Conservation (phyloP, 2,329 filamentous ascomycete species). For the Botrytis paeoniae region DNA sequence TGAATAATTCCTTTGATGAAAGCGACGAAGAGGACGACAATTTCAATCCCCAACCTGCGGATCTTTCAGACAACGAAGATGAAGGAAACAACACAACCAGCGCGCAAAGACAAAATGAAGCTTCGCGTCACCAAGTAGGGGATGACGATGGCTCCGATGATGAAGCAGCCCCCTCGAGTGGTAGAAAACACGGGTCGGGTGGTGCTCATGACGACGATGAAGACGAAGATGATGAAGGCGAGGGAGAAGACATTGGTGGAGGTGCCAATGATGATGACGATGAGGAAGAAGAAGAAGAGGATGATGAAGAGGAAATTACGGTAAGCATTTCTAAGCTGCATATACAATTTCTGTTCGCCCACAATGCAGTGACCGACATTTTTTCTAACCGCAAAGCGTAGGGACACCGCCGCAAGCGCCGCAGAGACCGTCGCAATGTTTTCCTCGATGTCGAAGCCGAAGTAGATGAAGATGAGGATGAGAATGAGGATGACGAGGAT, state of each 20-base stretch:
- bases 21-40: constrained; percentile 79
- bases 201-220: constrained; percentile 33
- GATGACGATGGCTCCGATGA: constrained; percentile 48
- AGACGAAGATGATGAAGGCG: constrained; percentile 46
- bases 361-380: constrained; percentile 29
- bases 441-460: constrained; percentile 99
- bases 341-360: background rate
- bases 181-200: constrained; percentile 9
- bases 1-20: constrained; percentile 44
- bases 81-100: constrained; percentile 34
- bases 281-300: constrained; percentile 53
- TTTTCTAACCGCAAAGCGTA: constrained; percentile 38
- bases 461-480: constrained; percentile 90
- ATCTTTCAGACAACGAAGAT: constrained; percentile 66
- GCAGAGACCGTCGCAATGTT: constrained; percentile 70
- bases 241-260: constrained; percentile 36
- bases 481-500: constrained; percentile 83
- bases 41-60: constrained; percentile 76
- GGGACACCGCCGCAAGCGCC: constrained; percentile 75
- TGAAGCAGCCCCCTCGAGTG: constrained; percentile 43
- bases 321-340: constrained; percentile 36
- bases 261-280: constrained; percentile 40
- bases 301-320: constrained; percentile 63
- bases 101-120: constrained; percentile 33
- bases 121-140: constrained; percentile 38